Evolutionary conservation across 2,329 filamentous ascomycete genomes (phyloP).

Genomic region (Talaromyces sp.): DNA sequence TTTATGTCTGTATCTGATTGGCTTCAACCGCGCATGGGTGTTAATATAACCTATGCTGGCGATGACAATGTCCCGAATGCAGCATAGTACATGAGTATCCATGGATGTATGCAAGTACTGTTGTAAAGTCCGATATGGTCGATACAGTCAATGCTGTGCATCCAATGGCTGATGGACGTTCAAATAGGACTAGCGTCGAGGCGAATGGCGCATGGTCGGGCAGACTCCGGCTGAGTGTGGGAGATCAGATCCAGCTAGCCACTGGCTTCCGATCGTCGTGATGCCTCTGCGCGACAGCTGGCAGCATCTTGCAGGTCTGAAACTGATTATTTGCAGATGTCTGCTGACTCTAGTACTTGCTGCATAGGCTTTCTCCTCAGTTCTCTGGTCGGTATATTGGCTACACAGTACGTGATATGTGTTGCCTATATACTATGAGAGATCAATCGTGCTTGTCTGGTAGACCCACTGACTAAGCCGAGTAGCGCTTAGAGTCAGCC

Average conservation of each 20-base stretch:
- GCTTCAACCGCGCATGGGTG: not conserved
- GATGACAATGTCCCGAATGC: not conserved
- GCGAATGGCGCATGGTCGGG: not conserved
- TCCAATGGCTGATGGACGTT: too few relatives aligned
- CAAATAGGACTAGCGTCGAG: not conserved
- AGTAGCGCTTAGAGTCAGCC: conserved; percentile 5
- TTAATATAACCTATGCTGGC: not conserved
- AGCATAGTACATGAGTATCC: not conserved
- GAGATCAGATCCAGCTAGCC: conserved; percentile 1
- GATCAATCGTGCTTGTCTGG: not conserved
- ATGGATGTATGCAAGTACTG: not conserved
- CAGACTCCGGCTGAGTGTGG: not conserved
- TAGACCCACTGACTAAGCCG: not conserved
- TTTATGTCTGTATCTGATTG: not conserved
- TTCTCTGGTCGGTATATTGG: not conserved
- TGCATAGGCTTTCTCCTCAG: not conserved
- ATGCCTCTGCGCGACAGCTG: not conserved
- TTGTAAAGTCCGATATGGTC: not conserved
- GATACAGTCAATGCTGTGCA: not conserved
- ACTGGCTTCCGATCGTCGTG: not conserved
- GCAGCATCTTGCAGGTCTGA: not conserved
- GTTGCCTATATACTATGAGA: too few relatives aligned
- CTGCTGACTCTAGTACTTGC: not conserved
- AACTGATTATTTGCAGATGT: not conserved
- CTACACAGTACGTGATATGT: too few relatives aligned